Evolutionary conservation across 2,329 filamentous ascomycete species (phyloP).

Genomic region (Trichoderma sp.): DNA sequence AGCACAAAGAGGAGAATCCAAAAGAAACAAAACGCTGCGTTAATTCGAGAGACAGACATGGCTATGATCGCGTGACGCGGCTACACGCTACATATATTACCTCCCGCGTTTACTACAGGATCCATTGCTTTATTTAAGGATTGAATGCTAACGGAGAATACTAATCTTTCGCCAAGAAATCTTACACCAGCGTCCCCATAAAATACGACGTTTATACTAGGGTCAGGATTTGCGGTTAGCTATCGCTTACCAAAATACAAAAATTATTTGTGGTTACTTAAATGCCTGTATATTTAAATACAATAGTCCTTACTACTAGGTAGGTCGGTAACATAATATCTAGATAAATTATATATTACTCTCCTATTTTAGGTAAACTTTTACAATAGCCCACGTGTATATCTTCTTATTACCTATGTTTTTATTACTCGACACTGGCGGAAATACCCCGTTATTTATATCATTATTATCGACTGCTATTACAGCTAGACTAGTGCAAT

Average conservation of each 20-base stretch:
- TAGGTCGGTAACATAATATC: too few species aligned
- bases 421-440: too few species aligned
- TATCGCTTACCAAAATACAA: not conserved
- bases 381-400: too few species aligned
- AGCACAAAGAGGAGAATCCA: constrained; percentile 30
- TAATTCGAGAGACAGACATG: constrained; percentile 31
- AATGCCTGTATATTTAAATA: too few species aligned
- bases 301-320: too few species aligned
- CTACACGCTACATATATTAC: not conserved
- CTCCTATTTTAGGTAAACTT: too few species aligned
- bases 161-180: not conserved
- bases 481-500: not conserved
- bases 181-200: not conserved
- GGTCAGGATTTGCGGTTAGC: not conserved
- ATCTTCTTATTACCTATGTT: too few species aligned
- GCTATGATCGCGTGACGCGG: not conserved
- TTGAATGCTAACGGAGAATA: not conserved
- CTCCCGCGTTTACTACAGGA: not conserved
- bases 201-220: not conserved
- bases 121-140: not conserved
- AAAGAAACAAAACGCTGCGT: constrained; percentile 32
- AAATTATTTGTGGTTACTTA: too few species aligned
- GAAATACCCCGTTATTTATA: too few species aligned
- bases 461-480: too few species aligned
- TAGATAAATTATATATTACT: too few species aligned